A percentile compares a stretch with the other conserved stretches of the same genome.
Conservation (phyloP, 257 asterid species). For the Craterostigma plantagineum region DNA sequence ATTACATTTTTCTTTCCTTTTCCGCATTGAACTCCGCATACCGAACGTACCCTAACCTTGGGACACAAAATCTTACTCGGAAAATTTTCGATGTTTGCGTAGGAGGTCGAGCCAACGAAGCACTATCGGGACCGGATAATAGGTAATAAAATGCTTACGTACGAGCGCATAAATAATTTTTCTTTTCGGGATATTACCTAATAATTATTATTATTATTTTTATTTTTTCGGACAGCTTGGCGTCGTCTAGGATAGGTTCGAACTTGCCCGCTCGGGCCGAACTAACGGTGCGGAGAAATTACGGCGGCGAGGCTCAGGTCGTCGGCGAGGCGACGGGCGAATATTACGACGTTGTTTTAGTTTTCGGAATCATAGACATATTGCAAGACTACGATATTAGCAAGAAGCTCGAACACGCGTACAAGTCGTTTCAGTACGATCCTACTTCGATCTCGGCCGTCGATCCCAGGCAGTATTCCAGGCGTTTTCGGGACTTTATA, state of each 20-base stretch:
- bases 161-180: too few species aligned
- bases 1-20: too few species aligned
- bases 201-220: too few species aligned
- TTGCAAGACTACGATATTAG: slow-evolving; percentile 75
- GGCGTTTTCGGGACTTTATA: slow-evolving; percentile 67
- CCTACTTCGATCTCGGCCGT: slow-evolving; percentile 76
- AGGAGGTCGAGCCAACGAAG: too few species aligned
- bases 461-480: slow-evolving; percentile 70
- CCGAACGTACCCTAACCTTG: too few species aligned
- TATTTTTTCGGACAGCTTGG: too few species aligned
- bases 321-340: slow-evolving; percentile 76
- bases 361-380: slow-evolving; percentile 73
- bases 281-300: slow-evolving; percentile 31
- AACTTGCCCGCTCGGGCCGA: slow-evolving; percentile 67
- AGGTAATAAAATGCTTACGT: slow-evolving; percentile 31
- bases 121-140: background rate
- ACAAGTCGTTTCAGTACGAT: slow-evolving; percentile 70
- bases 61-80: too few species aligned
- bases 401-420: slow-evolving; percentile 90
- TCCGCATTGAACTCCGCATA: too few species aligned
- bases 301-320: slow-evolving; percentile 28
- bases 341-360: slow-evolving; percentile 54
- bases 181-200: slow-evolving; percentile 24
- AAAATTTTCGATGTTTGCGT: too few species aligned
- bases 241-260: slow-evolving; percentile 1